A percentile compares a stretch with the other conserved stretches of the same genome.
These are phyloP conservation scores for Marasmius tenuissimus DNA, from an alignment of 1,284 basidiomycete genomes.

Conservation along the genomic window DNA sequence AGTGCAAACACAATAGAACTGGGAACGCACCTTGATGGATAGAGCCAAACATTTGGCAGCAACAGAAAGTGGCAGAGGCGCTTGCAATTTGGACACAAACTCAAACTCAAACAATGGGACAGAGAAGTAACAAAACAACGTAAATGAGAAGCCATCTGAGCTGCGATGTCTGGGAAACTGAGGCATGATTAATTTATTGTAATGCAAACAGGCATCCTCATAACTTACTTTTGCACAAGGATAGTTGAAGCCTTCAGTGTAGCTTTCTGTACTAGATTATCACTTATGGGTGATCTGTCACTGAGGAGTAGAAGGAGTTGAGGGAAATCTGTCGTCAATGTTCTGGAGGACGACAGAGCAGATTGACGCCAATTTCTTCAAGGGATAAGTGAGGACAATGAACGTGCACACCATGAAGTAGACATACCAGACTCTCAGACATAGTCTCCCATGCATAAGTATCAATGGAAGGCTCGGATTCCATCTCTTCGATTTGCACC, in stretches of 20 bases:
- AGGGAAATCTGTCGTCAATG: constrained; percentile 67
- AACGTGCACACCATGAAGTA: not conserved
- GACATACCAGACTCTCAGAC: constrained; percentile 75
- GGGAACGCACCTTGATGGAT: constrained; percentile 73
- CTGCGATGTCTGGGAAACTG: constrained; percentile 82
- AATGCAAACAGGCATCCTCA: not conserved
- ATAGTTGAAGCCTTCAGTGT: constrained; percentile 81
- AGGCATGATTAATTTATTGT: not conserved
- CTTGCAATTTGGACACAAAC: constrained; percentile 70
- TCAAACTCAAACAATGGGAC: constrained; percentile 87
- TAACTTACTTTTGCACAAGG: constrained; percentile 75
- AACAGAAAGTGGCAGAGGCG: constrained; percentile 76
- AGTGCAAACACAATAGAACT: not conserved
- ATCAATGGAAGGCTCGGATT: constrained; percentile 71
- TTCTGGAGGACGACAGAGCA: constrained; percentile 76
- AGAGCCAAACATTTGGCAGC: constrained; percentile 89
- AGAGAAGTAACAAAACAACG: constrained; percentile 86
- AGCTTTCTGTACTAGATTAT: constrained; percentile 82
- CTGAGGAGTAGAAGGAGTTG: constrained; percentile 79
- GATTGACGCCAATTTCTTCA: constrained; percentile 84
- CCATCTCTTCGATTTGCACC: constrained; percentile 77
- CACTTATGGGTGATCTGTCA: constrained; percentile 78
- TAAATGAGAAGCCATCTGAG: constrained; percentile 77
- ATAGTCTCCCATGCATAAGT: constrained; percentile 88
- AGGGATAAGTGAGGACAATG: not conserved